Base-by-base conservation (phyloP, 1,139 yeast species). In the Taphrina wiesneri region DNA sequence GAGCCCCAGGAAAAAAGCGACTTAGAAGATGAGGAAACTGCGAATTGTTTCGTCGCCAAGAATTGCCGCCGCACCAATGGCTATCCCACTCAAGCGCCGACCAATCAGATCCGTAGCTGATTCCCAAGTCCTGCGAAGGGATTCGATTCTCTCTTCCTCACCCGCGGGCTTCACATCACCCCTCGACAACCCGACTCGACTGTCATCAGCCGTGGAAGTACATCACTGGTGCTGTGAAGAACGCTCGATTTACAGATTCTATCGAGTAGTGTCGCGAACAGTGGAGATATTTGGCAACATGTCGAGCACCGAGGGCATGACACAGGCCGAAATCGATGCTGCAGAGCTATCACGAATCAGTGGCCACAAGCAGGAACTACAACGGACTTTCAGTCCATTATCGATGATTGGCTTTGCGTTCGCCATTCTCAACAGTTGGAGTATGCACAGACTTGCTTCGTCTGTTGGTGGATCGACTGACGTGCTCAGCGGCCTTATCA, bases 321-420 rank as follows among this genome's bases (percentile, higher is more conserved):
- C 59, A 1, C 59, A 54, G 9, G 59, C 47, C 7, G 59, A 54
- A 26, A 11, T 11, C 41, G 59, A 54, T 54, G 59, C 59, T 4
- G 59, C 59, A 9, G 59, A 54, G 36, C 59, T 54, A 4, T n/a
- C 59, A 15, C 59, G 59, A 4, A 39, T 54, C 59, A 54, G 47
- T 39, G 59, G 59, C 9, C 59, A 54, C 26, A 36, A 25, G 32
- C 59, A 54, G 26, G 80, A 77, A 70, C 73, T 77, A 45, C 73
- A 75, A 60, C 74, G 79, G 66, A 72, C 73, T 56, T 77, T 75
- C 70, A 73, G 77, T 17, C 72, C 77, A 51, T 69, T 74, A 68
- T 74, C 78, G 17, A 73, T 77, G 69, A 72, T 76, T 28, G 79
- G 79, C 1, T 77, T 77, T 67, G 77, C 78, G 25, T 75, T 77